Evolutionary conservation across 2,329 filamentous ascomycete genomes (phyloP).

Genomic region (Venturia nashicola): DNA sequence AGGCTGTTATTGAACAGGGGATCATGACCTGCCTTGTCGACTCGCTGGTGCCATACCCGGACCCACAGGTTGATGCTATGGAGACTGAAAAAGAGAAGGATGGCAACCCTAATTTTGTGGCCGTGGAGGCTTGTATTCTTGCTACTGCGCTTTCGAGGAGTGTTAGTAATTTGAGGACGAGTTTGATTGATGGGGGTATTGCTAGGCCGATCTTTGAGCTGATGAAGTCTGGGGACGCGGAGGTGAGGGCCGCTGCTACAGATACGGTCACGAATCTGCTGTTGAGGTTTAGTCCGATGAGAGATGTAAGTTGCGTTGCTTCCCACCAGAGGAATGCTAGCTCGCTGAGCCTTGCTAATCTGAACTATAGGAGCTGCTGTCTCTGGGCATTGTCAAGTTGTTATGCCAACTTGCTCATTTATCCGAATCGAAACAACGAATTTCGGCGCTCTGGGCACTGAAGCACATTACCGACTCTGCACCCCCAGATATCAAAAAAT

Average conservation of each 20-base stretch:
- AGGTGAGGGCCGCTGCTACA: conserved; percentile 78
- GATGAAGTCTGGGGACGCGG: conserved; percentile 59
- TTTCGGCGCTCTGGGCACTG: conserved; percentile 85
- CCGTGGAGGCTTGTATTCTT: conserved; percentile 76
- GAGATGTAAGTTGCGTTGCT: conserved; percentile 47
- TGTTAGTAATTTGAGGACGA: conserved; percentile 71
- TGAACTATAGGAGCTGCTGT: conserved; percentile 49
- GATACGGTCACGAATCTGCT: conserved; percentile 76
- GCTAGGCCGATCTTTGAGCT: conserved; percentile 65
- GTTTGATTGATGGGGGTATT: conserved; percentile 74
- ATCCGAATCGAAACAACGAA: conserved; percentile 60
- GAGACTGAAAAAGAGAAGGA: conserved; percentile 34
- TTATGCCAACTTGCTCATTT: conserved; percentile 80
- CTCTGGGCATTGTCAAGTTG: conserved; percentile 60
- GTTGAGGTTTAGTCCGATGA: conserved; percentile 82
- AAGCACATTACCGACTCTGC: conserved; percentile 77
- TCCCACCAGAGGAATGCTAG: conserved; percentile 11
- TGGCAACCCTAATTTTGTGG: conserved; percentile 66
- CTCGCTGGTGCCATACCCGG: conserved; percentile 52
- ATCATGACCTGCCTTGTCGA: conserved; percentile 72
- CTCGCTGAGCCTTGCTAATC: conserved; percentile 10
- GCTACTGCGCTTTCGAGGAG: conserved; percentile 74
- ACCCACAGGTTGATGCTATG: neutral
- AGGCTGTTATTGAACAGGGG: conserved; percentile 54
- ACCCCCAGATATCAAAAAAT: conserved; percentile 59